A percentile compares a stretch with the other conserved stretches of the same genome.
These are phyloP conservation scores for Metschnikowia peoriensis DNA, from an alignment of 805 yeast genomes.

Conservation along the genomic window DNA sequence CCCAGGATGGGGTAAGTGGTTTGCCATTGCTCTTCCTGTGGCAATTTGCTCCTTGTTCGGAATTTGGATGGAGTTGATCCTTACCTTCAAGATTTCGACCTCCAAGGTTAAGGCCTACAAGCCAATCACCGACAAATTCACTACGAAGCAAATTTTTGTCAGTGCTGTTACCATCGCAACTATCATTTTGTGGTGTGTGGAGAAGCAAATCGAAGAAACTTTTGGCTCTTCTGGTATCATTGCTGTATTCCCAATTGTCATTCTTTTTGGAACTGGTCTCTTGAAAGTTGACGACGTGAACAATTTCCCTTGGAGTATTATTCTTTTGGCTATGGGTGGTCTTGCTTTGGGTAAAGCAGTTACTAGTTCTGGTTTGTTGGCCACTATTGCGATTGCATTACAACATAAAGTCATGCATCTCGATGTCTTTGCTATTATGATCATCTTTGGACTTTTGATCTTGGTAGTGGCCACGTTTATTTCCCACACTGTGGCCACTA, in stretches of 20 bases:
- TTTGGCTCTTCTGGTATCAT: slow-evolving; percentile 98
- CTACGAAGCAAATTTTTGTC: slow-evolving; percentile 73
- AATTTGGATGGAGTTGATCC: slow-evolving; percentile 70
- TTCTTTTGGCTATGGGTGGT: slow-evolving; percentile 97
- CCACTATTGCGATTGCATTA: slow-evolving; percentile 71
- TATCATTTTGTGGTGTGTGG: slow-evolving; percentile 85
- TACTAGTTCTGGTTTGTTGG: slow-evolving; percentile 81
- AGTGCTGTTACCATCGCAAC: slow-evolving; percentile 65
- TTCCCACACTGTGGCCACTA: slow-evolving; percentile 45
- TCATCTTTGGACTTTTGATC: slow-evolving; percentile 55
- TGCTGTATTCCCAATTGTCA: slow-evolving; percentile 83
- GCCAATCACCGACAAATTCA: slow-evolving; percentile 63
- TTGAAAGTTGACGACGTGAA: slow-evolving; percentile 88
- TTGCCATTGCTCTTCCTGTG: slow-evolving; percentile 81
- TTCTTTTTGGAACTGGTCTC: slow-evolving; percentile 90
- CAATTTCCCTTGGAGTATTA: slow-evolving; percentile 95
- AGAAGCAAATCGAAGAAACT: slow-evolving; percentile 64
- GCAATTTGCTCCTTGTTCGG: slow-evolving; percentile 57
- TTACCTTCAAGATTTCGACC: slow-evolving; percentile 57
- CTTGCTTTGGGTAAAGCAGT: slow-evolving; percentile 94
- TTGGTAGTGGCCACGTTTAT: slow-evolving; percentile 44
- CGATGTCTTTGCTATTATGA: slow-evolving; percentile 68
- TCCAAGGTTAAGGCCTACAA: slow-evolving; percentile 59
- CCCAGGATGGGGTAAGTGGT: slow-evolving; percentile 92
- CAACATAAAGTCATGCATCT: slow-evolving; percentile 64